Evolutionary conservation across 345 rosid genomes (phyloP).

Genomic region (Eucalyptus tenuipes): DNA sequence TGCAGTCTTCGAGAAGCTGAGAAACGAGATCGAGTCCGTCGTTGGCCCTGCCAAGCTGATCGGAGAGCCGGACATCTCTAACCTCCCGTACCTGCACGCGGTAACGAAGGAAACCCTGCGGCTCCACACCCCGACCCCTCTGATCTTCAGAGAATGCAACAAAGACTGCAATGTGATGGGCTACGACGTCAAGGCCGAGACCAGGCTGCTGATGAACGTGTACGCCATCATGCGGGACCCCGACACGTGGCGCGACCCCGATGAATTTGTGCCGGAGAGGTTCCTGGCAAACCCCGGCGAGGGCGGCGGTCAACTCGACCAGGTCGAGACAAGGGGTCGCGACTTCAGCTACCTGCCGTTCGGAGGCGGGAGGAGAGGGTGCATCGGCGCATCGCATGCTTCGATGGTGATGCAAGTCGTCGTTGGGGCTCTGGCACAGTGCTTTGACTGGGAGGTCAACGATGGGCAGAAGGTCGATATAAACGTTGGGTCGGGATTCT

Average conservation of each 20-base stretch:
- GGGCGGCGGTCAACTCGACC: constrained; percentile 8
- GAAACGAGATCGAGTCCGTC: constrained; percentile 21
- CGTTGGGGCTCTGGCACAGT: constrained; percentile 14
- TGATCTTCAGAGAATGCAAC: constrained; percentile 38
- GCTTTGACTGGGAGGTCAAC: constrained; percentile 14
- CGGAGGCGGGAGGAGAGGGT: constrained; percentile 19
- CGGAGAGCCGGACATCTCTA: constrained; percentile 23
- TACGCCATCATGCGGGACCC: constrained; percentile 39
- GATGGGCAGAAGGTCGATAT: constrained; percentile 7
- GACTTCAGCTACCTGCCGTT: constrained; percentile 15
- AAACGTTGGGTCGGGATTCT: constrained; percentile 10
- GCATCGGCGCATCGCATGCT: constrained; percentile 20
- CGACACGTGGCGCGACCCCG: constrained; percentile 17
- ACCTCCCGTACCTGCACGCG: constrained; percentile 34
- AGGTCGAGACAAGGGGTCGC: constrained; percentile 19
- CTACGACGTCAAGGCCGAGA: constrained; percentile 15
- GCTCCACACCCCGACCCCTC: constrained; percentile 39
- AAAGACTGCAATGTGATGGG: constrained; percentile 28
- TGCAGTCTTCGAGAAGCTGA: constrained; percentile 8
- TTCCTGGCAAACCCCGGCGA: constrained; percentile 12
- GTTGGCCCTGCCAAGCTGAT: constrained; percentile 17
- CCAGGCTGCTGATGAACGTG: constrained; percentile 26
- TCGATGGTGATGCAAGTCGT: constrained; percentile 2
- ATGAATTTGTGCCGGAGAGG: constrained; percentile 37
- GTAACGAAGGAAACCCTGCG: constrained; percentile 25